Base-by-base conservation (phyloP, 352 stramenopile species). In the Ochromonadaceae sp. region DNA sequence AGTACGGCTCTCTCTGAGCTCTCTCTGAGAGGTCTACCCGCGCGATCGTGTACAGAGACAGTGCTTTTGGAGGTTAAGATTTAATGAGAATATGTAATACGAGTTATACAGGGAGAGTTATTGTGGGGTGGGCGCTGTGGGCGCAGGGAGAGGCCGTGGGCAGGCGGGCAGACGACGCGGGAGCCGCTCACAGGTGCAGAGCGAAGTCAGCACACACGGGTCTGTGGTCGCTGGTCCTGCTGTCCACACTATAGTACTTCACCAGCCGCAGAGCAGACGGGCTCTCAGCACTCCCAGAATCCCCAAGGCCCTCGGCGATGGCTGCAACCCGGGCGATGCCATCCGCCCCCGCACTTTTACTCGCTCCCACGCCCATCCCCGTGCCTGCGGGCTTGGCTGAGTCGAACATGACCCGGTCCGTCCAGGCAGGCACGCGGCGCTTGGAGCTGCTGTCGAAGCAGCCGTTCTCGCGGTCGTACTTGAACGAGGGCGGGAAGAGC, bases 391-490 rank as follows among this genome's bases (percentile, higher is more conserved):
- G 22, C 17, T 44, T 44, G 15, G 15, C 40, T 44, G 17, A 22
- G 40, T 44, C 44, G 32, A 79, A 83, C 12, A 97, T 67, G 32
- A 97, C 84, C 22, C 90, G 78, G 74, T 97, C 90, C n/a, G 90
- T 96, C 87, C 87, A 97, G 15, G 88, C 90, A 36, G 88, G 90
- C 48, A 96, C 88, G 25, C 90, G 79, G 70, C 90, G 84, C 74
- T 96, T 97, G 22, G 83, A 70, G 1, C 85, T 95, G 49, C 86
- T 91, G 70, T 97, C 90, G 72, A 96, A 96, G 17, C 79, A 67
- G 17, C 76, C 65, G 25, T 71, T 73, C 10, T 73, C 77, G 65
- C 92, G 93, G 76, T 96, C 88, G 69, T 95, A 95, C 71, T 96
- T 96, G 74, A 96, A 97, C 15, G 89, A 96, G 7, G 90, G 90